These are phyloP conservation scores for Colletotrichum eremochloae DNA, from an alignment of 2,329 filamentous ascomycete species.

Conservation along the genomic window DNA sequence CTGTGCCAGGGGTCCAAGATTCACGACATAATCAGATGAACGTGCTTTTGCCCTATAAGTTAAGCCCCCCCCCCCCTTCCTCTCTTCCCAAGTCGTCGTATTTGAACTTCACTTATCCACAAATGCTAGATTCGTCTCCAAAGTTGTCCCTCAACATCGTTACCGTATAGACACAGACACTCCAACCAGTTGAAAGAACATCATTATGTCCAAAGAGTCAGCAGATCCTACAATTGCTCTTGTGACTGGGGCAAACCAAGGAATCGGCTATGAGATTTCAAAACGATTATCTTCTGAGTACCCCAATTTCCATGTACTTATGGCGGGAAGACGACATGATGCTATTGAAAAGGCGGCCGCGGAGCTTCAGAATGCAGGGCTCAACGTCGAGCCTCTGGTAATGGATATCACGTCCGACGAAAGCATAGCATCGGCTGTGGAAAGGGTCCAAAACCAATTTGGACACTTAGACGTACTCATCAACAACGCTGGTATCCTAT, in stretches of 20 bases:
- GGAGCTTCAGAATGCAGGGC: conserved; percentile 14
- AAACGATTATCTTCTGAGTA: conserved; percentile 28
- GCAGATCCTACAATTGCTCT: conserved; percentile 17
- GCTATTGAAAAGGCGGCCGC: conserved; percentile 29
- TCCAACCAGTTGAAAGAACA: neutral
- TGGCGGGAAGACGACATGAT: conserved; percentile 28
- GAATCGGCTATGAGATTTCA: conserved; percentile 37
- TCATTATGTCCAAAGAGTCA: conserved; percentile 11
- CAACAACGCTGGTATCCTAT: conserved; percentile 73
- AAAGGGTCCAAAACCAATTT: conserved; percentile 60
- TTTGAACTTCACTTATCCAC: no score
- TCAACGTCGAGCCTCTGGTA: conserved; percentile 51
- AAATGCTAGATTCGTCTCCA: neutral
- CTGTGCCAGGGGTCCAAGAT: neutral
- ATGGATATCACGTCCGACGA: conserved; percentile 68
- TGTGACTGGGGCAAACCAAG: conserved; percentile 39
- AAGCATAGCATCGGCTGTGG: conserved; percentile 50
- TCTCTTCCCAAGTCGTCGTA: neutral
- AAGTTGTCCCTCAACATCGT: neutral
- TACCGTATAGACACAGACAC: no score
- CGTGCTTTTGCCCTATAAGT: neutral
- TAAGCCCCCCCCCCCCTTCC: no score
- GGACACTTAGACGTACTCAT: conserved; percentile 70
- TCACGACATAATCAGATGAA: neutral
- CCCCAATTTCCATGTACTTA: conserved; percentile 28